Evolutionary conservation across 306 rosid genomes (phyloP), one percentile per base, ranked within the genome.

Genomic region (Gleditsia sinensis): DNA sequence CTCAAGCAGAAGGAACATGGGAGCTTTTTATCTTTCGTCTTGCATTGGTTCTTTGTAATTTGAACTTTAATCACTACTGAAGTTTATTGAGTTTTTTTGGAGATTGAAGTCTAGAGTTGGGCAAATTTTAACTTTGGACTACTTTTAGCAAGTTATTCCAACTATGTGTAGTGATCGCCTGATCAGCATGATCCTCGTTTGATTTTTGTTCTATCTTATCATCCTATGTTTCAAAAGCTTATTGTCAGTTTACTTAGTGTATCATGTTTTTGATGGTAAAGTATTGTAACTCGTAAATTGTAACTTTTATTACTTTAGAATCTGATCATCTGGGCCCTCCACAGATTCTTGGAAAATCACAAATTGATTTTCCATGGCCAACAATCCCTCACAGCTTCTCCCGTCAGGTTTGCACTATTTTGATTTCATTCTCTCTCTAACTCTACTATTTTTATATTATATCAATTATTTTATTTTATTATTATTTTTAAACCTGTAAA

Each of bases 371-470:
- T 17, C 77, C 76, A 93, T 90, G 97, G 97, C 98, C 54, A 90
- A 73, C 79, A 90, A 93, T 82, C 98, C 98, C 13, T 93, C 98
- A 3, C 98, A 93, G 92, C 90, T 93, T 17, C 88, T 93, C 8
- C 98, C 97, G 13, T 90, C 95, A 66, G 95, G 98, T 93, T 67
- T 60, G 20, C 25, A 0, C 7, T 13, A 78, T 72, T 33, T n/a
- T 24, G 27, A 25, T 60, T 23, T 60, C 64, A 39, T 51, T 19
- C 45, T 63, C 25, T 9, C 46, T 62, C 9, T 45, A n/a, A 32
- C 3, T 16, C 20, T 20, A 39, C 14, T n/a, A 27, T 2, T 9
- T 36, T 25, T n/a, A n/a, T n/a, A n/a, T n/a, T n/a, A n/a, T n/a
- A n/a, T n/a, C n/a, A n/a, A n/a, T n/a, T n/a, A n/a, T n/a, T n/a